Conservation (phyloP, 768 basidiomycete species). For the Podaxis sp. region DNA sequence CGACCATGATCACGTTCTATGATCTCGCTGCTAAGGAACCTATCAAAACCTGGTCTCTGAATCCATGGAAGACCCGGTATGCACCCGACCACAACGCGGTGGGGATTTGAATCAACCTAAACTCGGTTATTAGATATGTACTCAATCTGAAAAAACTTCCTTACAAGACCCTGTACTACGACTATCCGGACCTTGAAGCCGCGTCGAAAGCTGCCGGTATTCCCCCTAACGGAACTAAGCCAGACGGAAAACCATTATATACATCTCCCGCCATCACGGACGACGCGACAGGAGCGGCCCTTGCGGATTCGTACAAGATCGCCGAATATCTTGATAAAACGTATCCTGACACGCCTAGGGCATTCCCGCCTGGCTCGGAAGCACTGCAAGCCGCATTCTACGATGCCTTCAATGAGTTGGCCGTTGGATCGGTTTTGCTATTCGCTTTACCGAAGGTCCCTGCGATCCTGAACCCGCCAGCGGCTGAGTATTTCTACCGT, state of each 20-base stretch:
- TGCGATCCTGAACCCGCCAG: conserved; percentile 10
- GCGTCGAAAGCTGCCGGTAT: conserved; percentile 28
- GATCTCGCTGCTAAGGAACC: not conserved
- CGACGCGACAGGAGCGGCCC: conserved; percentile 28
- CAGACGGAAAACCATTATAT: conserved; percentile 28
- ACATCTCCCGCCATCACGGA: conserved; percentile 47
- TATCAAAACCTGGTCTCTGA: not conserved
- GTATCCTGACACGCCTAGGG: conserved; percentile 34
- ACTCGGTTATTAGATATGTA: conserved; percentile 18
- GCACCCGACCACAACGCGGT: not conserved
- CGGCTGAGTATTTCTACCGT: conserved; percentile 15
- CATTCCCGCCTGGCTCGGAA: conserved; percentile 24
- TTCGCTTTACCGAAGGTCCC: conserved; percentile 13
- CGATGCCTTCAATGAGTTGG: not conserved
- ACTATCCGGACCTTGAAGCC: conserved; percentile 42
- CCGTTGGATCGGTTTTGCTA: not conserved
- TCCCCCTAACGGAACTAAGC: conserved; percentile 21
- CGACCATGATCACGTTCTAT: conserved; percentile 1
- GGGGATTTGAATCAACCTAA: not conserved
- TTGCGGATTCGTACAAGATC: conserved; percentile 39
- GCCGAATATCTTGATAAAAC: conserved; percentile 43
- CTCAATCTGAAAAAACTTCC: conserved; percentile 31
- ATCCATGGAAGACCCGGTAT: not conserved
- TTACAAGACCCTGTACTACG: conserved; percentile 45
- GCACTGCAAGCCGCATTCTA: conserved; percentile 15